Evolutionary conservation across 495 filamentous ascomycete genomes (phyloP).

Genomic region (Echria macrotheca): DNA sequence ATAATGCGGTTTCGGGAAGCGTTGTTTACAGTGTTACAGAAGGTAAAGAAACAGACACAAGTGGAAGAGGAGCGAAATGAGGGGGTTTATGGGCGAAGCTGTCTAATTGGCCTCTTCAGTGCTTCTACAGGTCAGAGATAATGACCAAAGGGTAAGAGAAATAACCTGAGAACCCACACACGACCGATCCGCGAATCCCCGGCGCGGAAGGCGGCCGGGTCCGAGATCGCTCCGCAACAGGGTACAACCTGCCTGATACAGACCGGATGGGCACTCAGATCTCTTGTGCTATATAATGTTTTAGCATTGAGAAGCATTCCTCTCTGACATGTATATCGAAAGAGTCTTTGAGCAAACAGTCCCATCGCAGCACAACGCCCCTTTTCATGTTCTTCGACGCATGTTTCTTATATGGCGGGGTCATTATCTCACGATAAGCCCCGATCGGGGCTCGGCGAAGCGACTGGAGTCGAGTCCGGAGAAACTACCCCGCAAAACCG

Average conservation of each 20-base stretch:
- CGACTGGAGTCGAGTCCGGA: neutral
- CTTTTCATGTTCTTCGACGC: no score
- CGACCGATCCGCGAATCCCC: neutral
- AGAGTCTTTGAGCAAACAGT: no score
- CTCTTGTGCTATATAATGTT: no score
- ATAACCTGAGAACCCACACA: conserved; percentile 1
- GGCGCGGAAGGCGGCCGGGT: conserved; percentile 20
- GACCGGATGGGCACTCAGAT: neutral
- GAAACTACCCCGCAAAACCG: conserved; percentile 4
- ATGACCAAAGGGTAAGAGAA: conserved; percentile 8
- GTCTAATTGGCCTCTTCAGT: conserved; percentile 8
- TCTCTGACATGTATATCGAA: no score
- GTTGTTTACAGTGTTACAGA: neutral
- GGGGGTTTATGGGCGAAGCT: neutral
- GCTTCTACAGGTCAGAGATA: conserved; percentile 6
- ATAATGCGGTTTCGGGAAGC: neutral
- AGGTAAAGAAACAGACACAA: neutral
- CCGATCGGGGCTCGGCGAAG: neutral
- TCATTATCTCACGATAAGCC: conserved; percentile 1
- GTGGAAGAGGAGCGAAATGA: neutral
- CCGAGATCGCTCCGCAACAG: conserved; percentile 10
- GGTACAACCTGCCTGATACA: neutral
- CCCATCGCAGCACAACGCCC: no score
- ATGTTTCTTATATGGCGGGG: no score
- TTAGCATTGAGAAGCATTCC: no score